Base-by-base conservation (phyloP, 768 basidiomycete species). In the Artomyces pyxidatus region DNA sequence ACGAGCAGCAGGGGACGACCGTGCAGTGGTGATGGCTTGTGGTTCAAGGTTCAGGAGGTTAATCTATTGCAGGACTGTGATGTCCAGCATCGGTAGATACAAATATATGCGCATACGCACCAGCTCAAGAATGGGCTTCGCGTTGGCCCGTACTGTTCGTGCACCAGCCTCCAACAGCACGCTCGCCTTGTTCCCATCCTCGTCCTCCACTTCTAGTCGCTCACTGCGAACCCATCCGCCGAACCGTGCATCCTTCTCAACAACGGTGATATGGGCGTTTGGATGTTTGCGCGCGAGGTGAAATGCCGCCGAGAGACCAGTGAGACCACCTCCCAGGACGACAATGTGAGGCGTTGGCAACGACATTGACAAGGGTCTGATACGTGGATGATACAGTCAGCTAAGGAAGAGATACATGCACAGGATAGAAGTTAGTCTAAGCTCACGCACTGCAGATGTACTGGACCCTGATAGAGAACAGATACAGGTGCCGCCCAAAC, bases 191-290 rank as follows among this genome's bases (percentile, higher is more conserved):
- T 62, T 55, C 14, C 61, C 58, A 16, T 58, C 48, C 7, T 40
- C 37, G 26, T 62, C 55, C 37, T 55, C 45, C 4, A 87, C 55
- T 7, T 66, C 55, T 19, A 83, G 71, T 16, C 74, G 73, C 48
- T 80, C 73, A 42, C 77, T 85, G 45, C 68, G 71, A 1, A 91
- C 76, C 94, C 93, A 97, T n/a, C 95, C 95, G 11, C 95, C 95
- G 4, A 85, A 63, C 2, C 79, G 70, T 1, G 65, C 42, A 7
- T 77, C 66, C 53, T 72, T 77, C 57, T 97, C 93, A 23, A 94
- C 54, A 11, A 98, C 59, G 1, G 80, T 76, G 50, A 96, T 77
- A 8, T 65, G 69, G 1, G 76, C 57, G 9, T 63, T 55, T 0
- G 85, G 83, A 54, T 86, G 84, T 6, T 75, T 72, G 46, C 82